phyloP scores from a whole-genome alignment of 345 rosid species.

The thale cress (Arabidopsis thaliana) region DNA sequence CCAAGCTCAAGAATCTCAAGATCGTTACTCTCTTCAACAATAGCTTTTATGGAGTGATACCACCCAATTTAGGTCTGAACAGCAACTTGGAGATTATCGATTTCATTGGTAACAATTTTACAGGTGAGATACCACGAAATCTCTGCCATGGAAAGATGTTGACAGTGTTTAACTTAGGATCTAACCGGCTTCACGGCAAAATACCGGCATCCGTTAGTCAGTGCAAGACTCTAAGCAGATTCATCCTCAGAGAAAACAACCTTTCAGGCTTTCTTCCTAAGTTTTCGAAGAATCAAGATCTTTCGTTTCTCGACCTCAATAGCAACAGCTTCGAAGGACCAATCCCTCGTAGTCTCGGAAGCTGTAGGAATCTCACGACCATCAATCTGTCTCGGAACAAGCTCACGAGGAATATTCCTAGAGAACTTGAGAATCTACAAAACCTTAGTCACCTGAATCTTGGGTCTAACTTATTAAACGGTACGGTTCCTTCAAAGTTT shows the following conservation, averaged over 20 bases:
- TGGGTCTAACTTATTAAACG: slow-evolving; percentile 60
- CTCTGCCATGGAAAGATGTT: slow-evolving; percentile 61
- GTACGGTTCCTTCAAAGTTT: slow-evolving; percentile 56
- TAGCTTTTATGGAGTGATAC: slow-evolving; percentile 64
- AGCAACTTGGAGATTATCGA: slow-evolving; percentile 65
- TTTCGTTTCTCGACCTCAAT: slow-evolving; percentile 56
- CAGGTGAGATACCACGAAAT: slow-evolving; percentile 65
- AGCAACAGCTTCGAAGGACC: slow-evolving; percentile 60
- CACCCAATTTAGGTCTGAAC: slow-evolving; percentile 68
- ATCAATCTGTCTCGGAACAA: slow-evolving; percentile 63
- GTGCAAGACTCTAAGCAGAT: slow-evolving; percentile 62
- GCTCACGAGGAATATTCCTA: slow-evolving; percentile 58
- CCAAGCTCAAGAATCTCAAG: slow-evolving; percentile 61
- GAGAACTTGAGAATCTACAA: slow-evolving; percentile 54
- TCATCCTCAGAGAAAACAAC: slow-evolving; percentile 57
- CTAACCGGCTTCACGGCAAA: slow-evolving; percentile 62
- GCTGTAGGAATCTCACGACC: slow-evolving; percentile 50
- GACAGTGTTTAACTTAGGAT: slow-evolving; percentile 57
- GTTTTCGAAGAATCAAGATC: slow-evolving; percentile 51
- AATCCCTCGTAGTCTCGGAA: slow-evolving; percentile 62
- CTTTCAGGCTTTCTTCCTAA: slow-evolving; percentile 63
- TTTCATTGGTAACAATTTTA: slow-evolving; percentile 62
- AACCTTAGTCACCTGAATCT: slow-evolving; percentile 56
- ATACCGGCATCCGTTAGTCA: slow-evolving; percentile 56
- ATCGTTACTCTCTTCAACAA: slow-evolving; percentile 61